Evolutionary conservation across 352 stramenopile species (phyloP).

Genomic region (Globisporangium okanoganense): DNA sequence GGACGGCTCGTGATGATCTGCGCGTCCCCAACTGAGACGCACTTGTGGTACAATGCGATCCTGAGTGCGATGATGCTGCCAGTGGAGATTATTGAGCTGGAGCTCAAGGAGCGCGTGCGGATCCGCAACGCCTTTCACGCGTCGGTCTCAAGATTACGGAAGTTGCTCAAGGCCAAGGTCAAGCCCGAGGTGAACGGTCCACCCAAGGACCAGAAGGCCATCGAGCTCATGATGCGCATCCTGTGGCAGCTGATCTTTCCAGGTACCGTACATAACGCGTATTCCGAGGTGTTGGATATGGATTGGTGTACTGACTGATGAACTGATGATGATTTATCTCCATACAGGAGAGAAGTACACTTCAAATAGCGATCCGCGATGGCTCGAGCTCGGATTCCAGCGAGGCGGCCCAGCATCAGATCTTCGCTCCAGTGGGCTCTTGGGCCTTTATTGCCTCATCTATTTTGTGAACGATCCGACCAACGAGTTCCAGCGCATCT

Average conservation of each 20-base stretch:
- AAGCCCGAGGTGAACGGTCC: conserved; percentile 66
- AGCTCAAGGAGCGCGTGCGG: conserved; percentile 70
- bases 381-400: conserved; percentile 84
- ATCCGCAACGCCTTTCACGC: conserved; percentile 63
- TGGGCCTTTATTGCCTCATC: conserved; percentile 82
- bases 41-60: conserved; percentile 73
- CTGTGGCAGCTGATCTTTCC: conserved; percentile 69
- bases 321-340: neutral
- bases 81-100: conserved; percentile 67
- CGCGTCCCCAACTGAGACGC: conserved; percentile 45
- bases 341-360: conserved; percentile 42
- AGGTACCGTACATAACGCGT: neutral
- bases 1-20: conserved; percentile 59
- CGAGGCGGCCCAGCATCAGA: conserved; percentile 76
- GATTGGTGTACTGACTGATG: conserved; percentile 2
- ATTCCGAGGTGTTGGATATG: neutral
- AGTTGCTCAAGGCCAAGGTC: conserved; percentile 74
- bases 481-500: conserved; percentile 61
- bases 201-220: conserved; percentile 63
- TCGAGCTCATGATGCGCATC: conserved; percentile 76
- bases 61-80: conserved; percentile 55
- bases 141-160: conserved; percentile 67
- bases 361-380: conserved; percentile 70
- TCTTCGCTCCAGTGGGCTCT: conserved; percentile 73
- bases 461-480: conserved; percentile 76